Conservation (phyloP, 2,329 filamentous ascomycete genomes). For the Lachnellula occidentalis region DNA sequence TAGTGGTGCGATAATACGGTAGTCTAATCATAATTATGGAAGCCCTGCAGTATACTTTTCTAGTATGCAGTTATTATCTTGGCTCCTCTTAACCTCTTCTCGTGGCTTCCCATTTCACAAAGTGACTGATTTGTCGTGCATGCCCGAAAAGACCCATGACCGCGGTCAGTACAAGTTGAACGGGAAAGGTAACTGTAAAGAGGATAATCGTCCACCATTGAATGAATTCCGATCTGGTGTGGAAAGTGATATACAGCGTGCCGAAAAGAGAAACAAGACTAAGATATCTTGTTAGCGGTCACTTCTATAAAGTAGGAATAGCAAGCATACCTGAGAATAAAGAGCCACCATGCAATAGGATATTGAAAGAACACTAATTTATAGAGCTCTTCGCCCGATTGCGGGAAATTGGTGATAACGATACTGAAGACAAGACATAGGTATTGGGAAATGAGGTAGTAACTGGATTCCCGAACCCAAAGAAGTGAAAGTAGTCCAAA, state of each 20-base stretch:
- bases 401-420: constrained; percentile 40
- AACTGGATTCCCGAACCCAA: constrained; percentile 40
- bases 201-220: constrained; percentile 35
- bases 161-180: constrained; percentile 39
- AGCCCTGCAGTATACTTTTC: too few species aligned
- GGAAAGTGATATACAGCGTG: constrained; percentile 42
- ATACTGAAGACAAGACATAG: constrained; percentile 41
- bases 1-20: too few species aligned
- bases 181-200: constrained; percentile 39
- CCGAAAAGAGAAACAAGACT: constrained; percentile 38
- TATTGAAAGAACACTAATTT: constrained; percentile 43
- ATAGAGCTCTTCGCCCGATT: constrained; percentile 32
- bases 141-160: constrained; percentile 43
- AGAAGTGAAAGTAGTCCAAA: constrained; percentile 42
- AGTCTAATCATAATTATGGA: too few species aligned
- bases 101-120: constrained; percentile 42
- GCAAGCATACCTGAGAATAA: constrained; percentile 36
- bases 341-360: constrained; percentile 42
- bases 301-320: not conserved
- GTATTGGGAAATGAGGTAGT: constrained; percentile 45
- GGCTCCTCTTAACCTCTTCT: constrained; percentile 12
- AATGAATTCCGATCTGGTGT: constrained; percentile 41
- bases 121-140: constrained; percentile 40
- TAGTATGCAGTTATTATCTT: too few species aligned
- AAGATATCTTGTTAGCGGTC: not conserved